Percentiles rank a stretch among this genome's conserved stretches.
These are phyloP conservation scores for Microbotryum violaceum DNA, from an alignment of 1,284 basidiomycete genomes.

Conservation along the genomic window DNA sequence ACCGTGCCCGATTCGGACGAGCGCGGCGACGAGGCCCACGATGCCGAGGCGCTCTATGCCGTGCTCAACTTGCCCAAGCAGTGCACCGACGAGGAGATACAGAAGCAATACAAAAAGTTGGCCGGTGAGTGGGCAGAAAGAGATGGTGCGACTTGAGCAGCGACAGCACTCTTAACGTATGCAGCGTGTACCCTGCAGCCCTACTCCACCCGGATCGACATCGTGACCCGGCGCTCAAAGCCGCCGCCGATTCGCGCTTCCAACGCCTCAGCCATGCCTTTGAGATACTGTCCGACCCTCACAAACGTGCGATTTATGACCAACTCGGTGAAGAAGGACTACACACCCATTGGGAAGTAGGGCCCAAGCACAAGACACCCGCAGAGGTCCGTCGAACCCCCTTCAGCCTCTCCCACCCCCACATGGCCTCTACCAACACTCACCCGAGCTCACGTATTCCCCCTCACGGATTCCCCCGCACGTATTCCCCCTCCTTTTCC, in stretches of 20 bases:
- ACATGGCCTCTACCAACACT: background rate
- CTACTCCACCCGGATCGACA: conserved; percentile 81
- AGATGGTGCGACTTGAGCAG: too few species aligned
- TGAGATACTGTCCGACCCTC: conserved; percentile 59
- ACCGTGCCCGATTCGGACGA: background rate
- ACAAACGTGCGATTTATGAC: conserved; percentile 69
- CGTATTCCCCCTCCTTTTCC: background rate
- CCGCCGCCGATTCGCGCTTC: conserved; percentile 57
- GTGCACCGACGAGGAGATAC: conserved; percentile 26
- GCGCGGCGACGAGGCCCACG: background rate
- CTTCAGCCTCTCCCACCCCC: background rate
- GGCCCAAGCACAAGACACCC: conserved; percentile 46
- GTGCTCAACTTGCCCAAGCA: conserved; percentile 31
- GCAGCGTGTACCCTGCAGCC: conserved; percentile 37
- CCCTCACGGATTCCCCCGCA: too few species aligned
- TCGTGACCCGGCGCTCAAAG: conserved; percentile 52
- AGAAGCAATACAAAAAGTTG: conserved; percentile 24
- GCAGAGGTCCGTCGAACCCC: conserved; percentile 49
- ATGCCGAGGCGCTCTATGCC: conserved; percentile 21
- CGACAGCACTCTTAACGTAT: background rate
- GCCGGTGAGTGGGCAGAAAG: conserved; percentile 16
- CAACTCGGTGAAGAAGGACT: conserved; percentile 58
- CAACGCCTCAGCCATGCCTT: conserved; percentile 60
- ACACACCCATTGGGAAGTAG: conserved; percentile 46
- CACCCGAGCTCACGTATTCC: background rate